phyloP scores from a whole-genome alignment of 352 stramenopile genomes.

The Phytophthora pistaciae region DNA sequence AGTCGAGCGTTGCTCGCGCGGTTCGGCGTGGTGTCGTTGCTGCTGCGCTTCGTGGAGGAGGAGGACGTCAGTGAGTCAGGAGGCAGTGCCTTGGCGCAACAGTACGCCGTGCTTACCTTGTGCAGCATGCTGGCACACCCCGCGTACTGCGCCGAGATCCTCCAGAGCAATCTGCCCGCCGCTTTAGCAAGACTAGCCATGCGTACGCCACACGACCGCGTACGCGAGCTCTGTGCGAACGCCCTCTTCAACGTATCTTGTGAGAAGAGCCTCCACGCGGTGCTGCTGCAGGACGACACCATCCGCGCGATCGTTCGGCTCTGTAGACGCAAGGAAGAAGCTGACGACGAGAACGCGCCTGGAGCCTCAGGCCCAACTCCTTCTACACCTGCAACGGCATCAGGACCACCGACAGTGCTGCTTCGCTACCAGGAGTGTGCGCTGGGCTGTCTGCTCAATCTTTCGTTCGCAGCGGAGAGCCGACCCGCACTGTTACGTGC shows the following conservation, averaged over 20 bases:
- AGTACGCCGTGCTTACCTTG: slow-evolving; percentile 76
- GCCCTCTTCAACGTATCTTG: slow-evolving; percentile 86
- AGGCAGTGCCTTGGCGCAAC: slow-evolving; percentile 55
- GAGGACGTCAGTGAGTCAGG: slow-evolving; percentile 27
- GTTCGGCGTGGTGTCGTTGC: slow-evolving; percentile 73
- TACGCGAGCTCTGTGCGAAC: slow-evolving; percentile 78
- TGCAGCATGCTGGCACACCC: slow-evolving; percentile 73
- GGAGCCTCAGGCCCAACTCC: slow-evolving; percentile 40
- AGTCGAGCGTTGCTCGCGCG: slow-evolving; percentile 66
- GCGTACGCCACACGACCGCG: slow-evolving; percentile 54
- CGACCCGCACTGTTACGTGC: slow-evolving; percentile 68
- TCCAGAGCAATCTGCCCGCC: slow-evolving; percentile 72
- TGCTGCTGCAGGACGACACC: slow-evolving; percentile 77
- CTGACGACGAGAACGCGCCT: slow-evolving; percentile 57
- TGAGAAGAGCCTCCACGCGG: slow-evolving; percentile 69
- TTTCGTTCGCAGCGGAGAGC: slow-evolving; percentile 79
- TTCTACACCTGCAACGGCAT: slow-evolving; percentile 24
- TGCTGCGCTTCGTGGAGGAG: slow-evolving; percentile 76
- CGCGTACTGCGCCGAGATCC: slow-evolving; percentile 64
- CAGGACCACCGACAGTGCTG: slow-evolving; percentile 46
- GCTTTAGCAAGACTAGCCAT: slow-evolving; percentile 59
- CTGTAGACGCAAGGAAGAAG: slow-evolving; percentile 65
- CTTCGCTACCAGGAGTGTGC: slow-evolving; percentile 76
- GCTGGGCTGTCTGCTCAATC: slow-evolving; percentile 78
- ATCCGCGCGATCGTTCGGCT: slow-evolving; percentile 76